These are phyloP conservation scores for Leishmania tarentolae DNA, from an alignment of 208 protist genomes.

Conservation along the genomic window DNA sequence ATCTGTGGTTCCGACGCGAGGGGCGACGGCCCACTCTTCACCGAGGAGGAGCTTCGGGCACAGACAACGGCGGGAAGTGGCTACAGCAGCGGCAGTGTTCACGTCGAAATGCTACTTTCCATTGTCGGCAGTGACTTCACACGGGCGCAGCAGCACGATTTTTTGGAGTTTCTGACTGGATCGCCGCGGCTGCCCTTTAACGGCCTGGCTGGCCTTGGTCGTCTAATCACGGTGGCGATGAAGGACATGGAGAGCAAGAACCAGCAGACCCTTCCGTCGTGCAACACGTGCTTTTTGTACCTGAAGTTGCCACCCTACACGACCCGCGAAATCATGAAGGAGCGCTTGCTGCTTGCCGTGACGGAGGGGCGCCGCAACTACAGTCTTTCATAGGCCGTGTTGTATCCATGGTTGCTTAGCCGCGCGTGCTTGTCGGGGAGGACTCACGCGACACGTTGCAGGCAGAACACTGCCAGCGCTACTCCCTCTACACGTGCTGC, in stretches of 20 bases:
- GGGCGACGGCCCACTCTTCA: conserved; percentile 56
- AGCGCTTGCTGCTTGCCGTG: conserved; percentile 74
- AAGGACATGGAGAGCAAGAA: conserved; percentile 75
- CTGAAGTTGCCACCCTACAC: conserved; percentile 91
- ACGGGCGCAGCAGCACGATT: conserved; percentile 67
- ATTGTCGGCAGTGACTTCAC: conserved; percentile 75
- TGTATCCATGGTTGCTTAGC: background rate
- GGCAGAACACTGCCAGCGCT: background rate
- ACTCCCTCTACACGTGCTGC: background rate
- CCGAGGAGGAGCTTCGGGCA: conserved; percentile 54
- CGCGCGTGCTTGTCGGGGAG: background rate
- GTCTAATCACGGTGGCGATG: conserved; percentile 81
- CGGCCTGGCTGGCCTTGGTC: conserved; percentile 68
- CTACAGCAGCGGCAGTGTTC: conserved; percentile 62
- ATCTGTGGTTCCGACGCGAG: conserved; percentile 47
- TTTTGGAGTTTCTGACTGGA: conserved; percentile 93
- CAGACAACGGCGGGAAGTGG: conserved; percentile 77
- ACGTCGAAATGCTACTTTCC: conserved; percentile 71
- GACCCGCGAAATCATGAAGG: conserved; percentile 65
- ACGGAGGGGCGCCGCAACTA: conserved; percentile 88
- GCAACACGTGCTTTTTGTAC: conserved; percentile 93
- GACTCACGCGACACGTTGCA: background rate
- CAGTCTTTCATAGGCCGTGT: conserved; percentile 69
- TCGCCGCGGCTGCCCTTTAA: conserved; percentile 78
- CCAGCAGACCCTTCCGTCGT: conserved; percentile 85